A percentile compares a stretch with the other conserved stretches of the same genome.
Evolutionary conservation across 257 asterid species (phyloP).

Genomic region (Solanum chilense): DNA sequence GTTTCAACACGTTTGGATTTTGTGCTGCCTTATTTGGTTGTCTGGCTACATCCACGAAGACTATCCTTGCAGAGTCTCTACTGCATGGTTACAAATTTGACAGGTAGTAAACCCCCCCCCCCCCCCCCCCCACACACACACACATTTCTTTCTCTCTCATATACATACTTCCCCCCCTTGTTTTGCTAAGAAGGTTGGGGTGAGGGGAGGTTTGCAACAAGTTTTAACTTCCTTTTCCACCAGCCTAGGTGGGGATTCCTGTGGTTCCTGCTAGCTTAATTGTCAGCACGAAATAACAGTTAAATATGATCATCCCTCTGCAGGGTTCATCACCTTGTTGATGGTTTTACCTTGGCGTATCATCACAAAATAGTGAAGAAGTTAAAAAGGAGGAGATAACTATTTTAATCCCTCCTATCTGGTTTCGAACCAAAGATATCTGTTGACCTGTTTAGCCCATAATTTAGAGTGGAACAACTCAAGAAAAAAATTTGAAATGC

Average conservation of each 20-base stretch:
- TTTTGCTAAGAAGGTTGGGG: neutral
- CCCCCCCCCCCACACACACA: too few species aligned
- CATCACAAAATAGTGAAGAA: neutral
- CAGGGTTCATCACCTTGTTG: neutral
- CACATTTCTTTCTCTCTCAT: neutral
- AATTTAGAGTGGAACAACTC: neutral
- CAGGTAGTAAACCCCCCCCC: slow-evolving; percentile 14
- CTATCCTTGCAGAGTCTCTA: slow-evolving; percentile 40
- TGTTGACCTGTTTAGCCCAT: neutral
- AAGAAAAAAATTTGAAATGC: neutral
- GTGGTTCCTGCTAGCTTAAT: neutral
- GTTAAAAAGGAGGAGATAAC: neutral
- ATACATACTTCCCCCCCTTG: neutral
- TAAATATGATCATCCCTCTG: neutral
- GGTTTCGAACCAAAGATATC: neutral
- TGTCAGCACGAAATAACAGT: neutral
- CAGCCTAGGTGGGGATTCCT: neutral
- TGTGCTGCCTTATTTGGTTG: slow-evolving; percentile 47
- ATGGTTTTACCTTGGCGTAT: neutral
- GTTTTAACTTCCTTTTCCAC: neutral
- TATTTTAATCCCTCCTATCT: neutral
- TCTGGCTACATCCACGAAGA: slow-evolving; percentile 42
- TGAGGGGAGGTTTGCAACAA: neutral
- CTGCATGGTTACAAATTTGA: slow-evolving; percentile 42
- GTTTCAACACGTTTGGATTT: slow-evolving; percentile 32